These are phyloP conservation scores for Prunella vulgaris DNA, from an alignment of 257 asterid genomes.

Conservation along the genomic window DNA sequence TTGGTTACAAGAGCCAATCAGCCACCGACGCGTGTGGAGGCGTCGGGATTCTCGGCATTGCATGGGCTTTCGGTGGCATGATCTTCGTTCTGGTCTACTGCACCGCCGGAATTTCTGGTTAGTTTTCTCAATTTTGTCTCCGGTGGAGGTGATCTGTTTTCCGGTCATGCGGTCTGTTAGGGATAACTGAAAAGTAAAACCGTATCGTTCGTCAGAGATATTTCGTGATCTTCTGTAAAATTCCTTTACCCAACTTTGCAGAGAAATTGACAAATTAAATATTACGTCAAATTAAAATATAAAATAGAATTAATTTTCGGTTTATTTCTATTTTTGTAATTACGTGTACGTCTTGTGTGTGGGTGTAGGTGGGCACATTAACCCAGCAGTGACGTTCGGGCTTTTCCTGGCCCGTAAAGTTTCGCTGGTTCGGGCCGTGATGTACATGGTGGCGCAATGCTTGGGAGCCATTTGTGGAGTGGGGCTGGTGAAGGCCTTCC, in stretches of 20 bases:
- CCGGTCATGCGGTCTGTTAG: too few relatives aligned
- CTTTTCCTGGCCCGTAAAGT: constrained; percentile 65
- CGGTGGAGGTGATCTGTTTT: not conserved
- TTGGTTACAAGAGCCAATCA: constrained; percentile 53
- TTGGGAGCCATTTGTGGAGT: constrained; percentile 75
- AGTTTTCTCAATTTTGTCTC: not conserved
- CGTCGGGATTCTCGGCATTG: constrained; percentile 74
- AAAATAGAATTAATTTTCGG: too few relatives aligned
- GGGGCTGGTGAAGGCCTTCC: constrained; percentile 63
- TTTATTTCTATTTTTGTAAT: too few relatives aligned
- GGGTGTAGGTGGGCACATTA: constrained; percentile 61
- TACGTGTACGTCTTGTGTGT: not conserved
- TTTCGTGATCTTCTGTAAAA: not conserved
- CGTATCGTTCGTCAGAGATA: not conserved
- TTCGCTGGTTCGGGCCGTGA: constrained; percentile 57
- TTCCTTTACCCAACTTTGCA: not conserved
- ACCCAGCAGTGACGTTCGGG: constrained; percentile 82
- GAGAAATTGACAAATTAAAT: not conserved
- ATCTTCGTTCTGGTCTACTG: constrained; percentile 61
- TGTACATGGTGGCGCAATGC: constrained; percentile 69
- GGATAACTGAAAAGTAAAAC: not conserved
- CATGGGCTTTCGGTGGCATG: constrained; percentile 92
- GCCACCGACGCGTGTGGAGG: constrained; percentile 53
- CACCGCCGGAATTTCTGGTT: constrained; percentile 62
- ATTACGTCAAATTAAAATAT: not conserved